Conservation (phyloP, 2,329 filamentous ascomycete species). For the Ophiostoma himal-ulmi region DNA sequence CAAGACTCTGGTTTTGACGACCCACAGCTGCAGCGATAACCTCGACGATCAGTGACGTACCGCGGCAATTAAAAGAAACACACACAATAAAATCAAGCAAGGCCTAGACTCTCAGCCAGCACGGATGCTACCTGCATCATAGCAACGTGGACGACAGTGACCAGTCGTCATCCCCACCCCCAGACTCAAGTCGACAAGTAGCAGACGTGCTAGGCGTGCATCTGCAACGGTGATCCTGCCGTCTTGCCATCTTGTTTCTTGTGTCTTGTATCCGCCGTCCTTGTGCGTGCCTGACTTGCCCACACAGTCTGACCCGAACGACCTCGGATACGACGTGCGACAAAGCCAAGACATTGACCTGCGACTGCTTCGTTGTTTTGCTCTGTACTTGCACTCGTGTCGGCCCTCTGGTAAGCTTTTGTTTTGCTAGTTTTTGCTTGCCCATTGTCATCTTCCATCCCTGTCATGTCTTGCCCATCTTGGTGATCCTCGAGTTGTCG, state of each 20-base stretch:
- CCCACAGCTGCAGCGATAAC: neutral
- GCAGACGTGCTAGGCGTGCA: slow-evolving; percentile 2
- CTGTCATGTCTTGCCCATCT: neutral
- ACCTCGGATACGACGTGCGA: slow-evolving; percentile 11
- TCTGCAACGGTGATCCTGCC: slow-evolving; percentile 13
- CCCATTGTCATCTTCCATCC: neutral
- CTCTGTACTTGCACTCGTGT: neutral
- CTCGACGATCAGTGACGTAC: neutral
- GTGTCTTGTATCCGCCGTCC: neutral
- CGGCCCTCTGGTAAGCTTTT: neutral
- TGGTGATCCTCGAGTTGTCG: neutral
- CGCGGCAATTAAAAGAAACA: neutral
- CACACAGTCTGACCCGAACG: neutral
- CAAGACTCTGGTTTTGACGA: too few species aligned
- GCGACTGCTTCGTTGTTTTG: neutral
- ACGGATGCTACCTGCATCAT: neutral
- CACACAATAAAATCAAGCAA: neutral
- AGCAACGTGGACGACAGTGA: neutral
- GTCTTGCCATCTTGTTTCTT: neutral
- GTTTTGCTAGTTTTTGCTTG: neutral
- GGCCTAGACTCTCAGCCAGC: neutral
- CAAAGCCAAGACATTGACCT: slow-evolving; percentile 10
- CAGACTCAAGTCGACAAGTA: neutral
- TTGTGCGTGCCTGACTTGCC: slow-evolving; percentile 4
- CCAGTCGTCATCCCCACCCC: neutral